Conservation (phyloP, 768 basidiomycete species). For the Lanmaoa pseudosensibilis region DNA sequence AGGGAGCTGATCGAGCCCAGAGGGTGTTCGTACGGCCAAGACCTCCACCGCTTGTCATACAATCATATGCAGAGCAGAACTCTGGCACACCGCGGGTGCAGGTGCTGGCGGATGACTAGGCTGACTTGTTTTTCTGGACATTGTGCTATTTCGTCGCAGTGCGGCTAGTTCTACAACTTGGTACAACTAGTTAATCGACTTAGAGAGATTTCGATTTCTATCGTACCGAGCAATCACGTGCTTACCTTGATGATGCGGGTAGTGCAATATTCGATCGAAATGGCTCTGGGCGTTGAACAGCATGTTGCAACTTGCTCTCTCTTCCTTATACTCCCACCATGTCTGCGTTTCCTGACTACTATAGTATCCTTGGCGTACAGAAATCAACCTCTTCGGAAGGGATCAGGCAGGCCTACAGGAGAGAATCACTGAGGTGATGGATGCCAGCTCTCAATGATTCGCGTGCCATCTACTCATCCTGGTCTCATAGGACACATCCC, state of each 20-base stretch:
- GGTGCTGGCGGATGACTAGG: constrained; percentile 20
- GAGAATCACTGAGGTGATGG: constrained; percentile 67
- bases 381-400: constrained; percentile 66
- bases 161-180: not conserved
- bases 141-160: not conserved
- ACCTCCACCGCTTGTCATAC: constrained; percentile 40
- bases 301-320: constrained; percentile 11
- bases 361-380: constrained; percentile 56
- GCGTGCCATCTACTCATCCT: constrained; percentile 12
- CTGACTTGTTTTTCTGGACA: not conserved
- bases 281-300: constrained; percentile 6
- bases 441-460: not conserved
- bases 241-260: not conserved
- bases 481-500: constrained; percentile 72
- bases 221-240: constrained; percentile 21
- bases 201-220: not conserved
- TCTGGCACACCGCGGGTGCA: constrained; percentile 7
- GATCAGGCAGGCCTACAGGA: constrained; percentile 75
- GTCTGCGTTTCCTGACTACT: constrained; percentile 82
- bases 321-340: constrained; percentile 39
- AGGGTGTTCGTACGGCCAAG: constrained; percentile 41
- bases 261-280: not conserved
- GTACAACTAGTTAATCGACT: not conserved
- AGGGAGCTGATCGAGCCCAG: constrained; percentile 16
- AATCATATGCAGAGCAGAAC: constrained; percentile 10